These are phyloP conservation scores for Boletus edulis DNA, from an alignment of 768 basidiomycete species.

Conservation along the genomic window DNA sequence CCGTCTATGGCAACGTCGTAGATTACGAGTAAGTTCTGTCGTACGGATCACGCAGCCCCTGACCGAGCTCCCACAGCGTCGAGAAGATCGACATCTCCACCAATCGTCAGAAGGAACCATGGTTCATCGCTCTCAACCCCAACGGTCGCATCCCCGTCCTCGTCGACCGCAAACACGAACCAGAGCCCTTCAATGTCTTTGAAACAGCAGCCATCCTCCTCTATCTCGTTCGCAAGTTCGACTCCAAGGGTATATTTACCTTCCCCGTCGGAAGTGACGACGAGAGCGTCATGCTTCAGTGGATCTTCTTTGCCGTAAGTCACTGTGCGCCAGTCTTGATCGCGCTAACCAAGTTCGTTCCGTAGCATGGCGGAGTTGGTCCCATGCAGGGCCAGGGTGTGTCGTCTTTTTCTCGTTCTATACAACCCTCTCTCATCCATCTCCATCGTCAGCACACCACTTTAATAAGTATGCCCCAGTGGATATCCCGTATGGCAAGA, in stretches of 20 bases:
- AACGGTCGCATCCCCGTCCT: constrained; percentile 73
- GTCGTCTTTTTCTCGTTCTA: not conserved
- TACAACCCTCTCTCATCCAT: constrained; percentile 9
- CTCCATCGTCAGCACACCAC: constrained; percentile 51
- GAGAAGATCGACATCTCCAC: constrained; percentile 55
- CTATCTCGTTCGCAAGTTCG: constrained; percentile 81
- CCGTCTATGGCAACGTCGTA: constrained; percentile 41
- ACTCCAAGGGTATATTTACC: constrained; percentile 68
- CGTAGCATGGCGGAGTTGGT: constrained; percentile 74
- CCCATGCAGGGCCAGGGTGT: constrained; percentile 82
- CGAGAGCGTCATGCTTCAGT: constrained; percentile 74
- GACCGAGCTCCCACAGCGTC: constrained; percentile 33
- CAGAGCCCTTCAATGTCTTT: constrained; percentile 62
- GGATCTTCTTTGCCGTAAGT: constrained; percentile 81
- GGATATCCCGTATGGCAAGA: constrained; percentile 67
- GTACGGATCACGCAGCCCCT: not conserved
- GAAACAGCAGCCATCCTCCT: constrained; percentile 80
- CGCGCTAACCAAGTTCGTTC: not conserved
- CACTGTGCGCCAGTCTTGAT: too few species aligned
- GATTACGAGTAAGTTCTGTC: constrained; percentile 47
- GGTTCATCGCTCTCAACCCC: constrained; percentile 75
- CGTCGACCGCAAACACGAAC: constrained; percentile 51
- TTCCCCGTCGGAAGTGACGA: constrained; percentile 60
- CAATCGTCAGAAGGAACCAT: constrained; percentile 77
- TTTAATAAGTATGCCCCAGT: constrained; percentile 66